Evolutionary conservation across 2,329 filamentous ascomycete genomes (phyloP).

Genomic region (Nemania bipapillata): DNA sequence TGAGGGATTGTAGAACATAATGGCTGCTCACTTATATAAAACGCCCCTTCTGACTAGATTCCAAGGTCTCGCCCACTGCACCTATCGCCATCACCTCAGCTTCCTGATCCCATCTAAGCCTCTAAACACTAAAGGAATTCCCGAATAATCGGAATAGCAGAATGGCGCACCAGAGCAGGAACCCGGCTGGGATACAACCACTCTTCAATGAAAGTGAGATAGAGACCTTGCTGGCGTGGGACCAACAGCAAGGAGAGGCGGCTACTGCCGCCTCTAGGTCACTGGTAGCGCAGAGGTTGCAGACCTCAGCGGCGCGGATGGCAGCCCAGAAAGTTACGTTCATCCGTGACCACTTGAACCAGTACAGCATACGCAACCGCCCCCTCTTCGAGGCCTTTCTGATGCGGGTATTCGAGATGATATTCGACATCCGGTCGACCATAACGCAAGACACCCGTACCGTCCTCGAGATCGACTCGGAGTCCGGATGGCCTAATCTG

Average conservation of each 20-base stretch:
- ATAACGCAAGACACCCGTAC: neutral
- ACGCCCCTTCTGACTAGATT: neutral
- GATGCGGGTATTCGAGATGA: neutral
- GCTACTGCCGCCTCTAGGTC: neutral
- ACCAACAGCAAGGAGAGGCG: neutral
- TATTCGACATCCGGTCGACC: neutral
- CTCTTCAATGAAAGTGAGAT: neutral
- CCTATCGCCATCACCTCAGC: neutral
- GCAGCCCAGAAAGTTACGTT: neutral
- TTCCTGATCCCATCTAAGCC: neutral
- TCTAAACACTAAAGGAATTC: neutral
- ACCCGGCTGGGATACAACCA: neutral
- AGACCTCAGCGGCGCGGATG: neutral
- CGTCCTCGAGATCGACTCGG: neutral
- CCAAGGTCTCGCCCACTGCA: neutral
- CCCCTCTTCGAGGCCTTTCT: neutral
- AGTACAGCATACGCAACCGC: too few relatives aligned
- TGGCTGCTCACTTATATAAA: constrained; percentile 8
- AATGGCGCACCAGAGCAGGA: neutral
- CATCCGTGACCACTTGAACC: too few relatives aligned
- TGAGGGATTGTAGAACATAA: neutral
- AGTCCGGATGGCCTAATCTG: neutral
- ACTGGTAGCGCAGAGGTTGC: neutral
- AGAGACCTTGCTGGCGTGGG: neutral
- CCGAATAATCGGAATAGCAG: neutral